Evolutionary conservation across 257 asterid species (phyloP), one percentile per base, ranked within the genome.

Genomic region (Gardenia jasminoides): DNA sequence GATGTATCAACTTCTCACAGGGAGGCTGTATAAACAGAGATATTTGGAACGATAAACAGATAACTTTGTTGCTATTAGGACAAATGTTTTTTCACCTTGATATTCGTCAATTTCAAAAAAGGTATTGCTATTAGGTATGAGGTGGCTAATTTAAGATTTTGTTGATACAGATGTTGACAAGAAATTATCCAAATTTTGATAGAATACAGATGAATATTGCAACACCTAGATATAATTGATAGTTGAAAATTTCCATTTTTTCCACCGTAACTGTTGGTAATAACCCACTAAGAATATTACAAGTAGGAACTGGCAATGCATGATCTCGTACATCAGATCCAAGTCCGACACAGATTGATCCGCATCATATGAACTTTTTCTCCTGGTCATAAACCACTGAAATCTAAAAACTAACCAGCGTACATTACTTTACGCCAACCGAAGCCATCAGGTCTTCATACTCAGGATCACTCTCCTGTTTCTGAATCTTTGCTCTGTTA

Each of bases 401-500:
- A 44, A 31, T 67, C 75, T 67, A 44, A 28, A 8, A 69, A 62
- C 15, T 10, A 61, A 12, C 59, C 9, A 30, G 72, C 67, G 13
- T 80, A 75, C 79, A 81, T 92, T 86, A 90, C 76, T 92, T 83
- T 43, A 91, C 97, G 78, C 97, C 93, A 16, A 91, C 97, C 33
- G 97, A 94, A 50, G 93, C 94, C 96, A 94, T 91, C 84, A 94
- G 84, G 79, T 91, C 94, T 44, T 91, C 96, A 16, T 91, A 94
- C 86, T 94, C 97, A 47, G 97, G 91, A 83, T 90, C 97, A 78
- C 46, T 90, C 82, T 91, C 97, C 78, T 82, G 81, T 17, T 82
- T 86, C 66, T 75, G 92, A 70, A 43, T 78, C 82, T 82, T 89
- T 69, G 84, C 85, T 65, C 82, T 83, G 77, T 78, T 81, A 56